Conservation (phyloP, 176 grass and related monocot species). For the Carex myosuroides region DNA sequence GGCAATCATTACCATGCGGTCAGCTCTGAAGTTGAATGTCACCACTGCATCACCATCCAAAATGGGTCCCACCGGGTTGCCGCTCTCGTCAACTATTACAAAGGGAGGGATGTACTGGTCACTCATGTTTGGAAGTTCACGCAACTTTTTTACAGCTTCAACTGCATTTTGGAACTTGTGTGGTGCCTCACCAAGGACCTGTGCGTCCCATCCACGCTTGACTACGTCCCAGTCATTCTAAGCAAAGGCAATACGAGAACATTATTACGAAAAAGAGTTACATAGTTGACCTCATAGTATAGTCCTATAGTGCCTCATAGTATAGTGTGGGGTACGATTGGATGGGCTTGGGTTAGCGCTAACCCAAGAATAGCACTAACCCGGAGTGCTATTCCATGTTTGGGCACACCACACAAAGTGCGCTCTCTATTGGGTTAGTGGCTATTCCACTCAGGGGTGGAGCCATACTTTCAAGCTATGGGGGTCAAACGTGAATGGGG, state of each 20-base stretch:
- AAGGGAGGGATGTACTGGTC: constrained; percentile 93
- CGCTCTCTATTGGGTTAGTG: no score
- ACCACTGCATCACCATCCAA: constrained; percentile 94
- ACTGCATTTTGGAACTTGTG: constrained; percentile 69
- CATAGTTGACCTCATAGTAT: not conserved
- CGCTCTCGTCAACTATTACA: constrained; percentile 87
- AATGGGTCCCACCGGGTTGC: constrained; percentile 81
- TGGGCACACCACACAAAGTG: no score
- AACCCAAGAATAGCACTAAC: no score
- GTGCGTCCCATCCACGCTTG: constrained; percentile 97
- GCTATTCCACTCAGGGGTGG: no score
- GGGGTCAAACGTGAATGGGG: no score
- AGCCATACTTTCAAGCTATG: no score
- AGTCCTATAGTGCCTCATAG: no score
- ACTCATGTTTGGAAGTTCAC: constrained; percentile 51
- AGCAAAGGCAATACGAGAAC: not conserved
- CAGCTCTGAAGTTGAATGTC: constrained; percentile 89
- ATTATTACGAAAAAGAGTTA: not conserved
- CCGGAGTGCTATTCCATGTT: no score
- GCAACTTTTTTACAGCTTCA: constrained; percentile 89
- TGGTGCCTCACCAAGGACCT: constrained; percentile 95
- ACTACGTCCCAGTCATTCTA: constrained; percentile 97
- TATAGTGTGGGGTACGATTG: no score
- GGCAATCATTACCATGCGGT: constrained; percentile 92
- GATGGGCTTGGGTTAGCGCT: no score